These are phyloP conservation scores for Liquidambar formosana DNA, from an alignment of 164 flowering plant species.

Conservation along the genomic window DNA sequence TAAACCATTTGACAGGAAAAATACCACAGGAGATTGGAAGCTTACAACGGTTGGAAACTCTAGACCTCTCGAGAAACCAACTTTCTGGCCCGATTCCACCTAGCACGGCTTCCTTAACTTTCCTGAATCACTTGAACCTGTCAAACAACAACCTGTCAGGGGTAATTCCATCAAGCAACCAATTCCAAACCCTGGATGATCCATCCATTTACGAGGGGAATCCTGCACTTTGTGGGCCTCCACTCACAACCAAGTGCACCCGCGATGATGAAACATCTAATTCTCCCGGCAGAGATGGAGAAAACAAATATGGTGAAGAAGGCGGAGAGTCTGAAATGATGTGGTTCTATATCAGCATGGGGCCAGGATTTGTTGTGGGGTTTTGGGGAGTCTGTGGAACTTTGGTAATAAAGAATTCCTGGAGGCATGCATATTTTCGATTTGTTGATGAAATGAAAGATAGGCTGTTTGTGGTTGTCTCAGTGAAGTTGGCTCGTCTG, in stretches of 20 bases:
- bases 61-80: not conserved
- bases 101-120: not conserved
- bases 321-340: not conserved
- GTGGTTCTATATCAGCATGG: too few species aligned
- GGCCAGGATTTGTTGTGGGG: too few species aligned
- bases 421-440: not conserved
- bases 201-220: not conserved
- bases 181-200: not conserved
- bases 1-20: not conserved
- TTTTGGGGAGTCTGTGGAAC: too few species aligned
- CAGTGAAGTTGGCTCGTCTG: not conserved
- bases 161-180: conserved; percentile 4
- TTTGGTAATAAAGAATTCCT: not conserved
- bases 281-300: not conserved
- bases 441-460: not conserved
- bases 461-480: not conserved
- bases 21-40: not conserved
- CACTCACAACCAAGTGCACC: not conserved
- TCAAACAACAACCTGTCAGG: not conserved
- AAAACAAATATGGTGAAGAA: not conserved
- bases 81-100: conserved; percentile 1
- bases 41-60: not conserved
- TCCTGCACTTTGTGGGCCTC: not conserved
- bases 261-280: not conserved
- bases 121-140: not conserved